Evolutionary conservation across 1,284 basidiomycete species (phyloP).

Genomic region (Coniophora puteana): DNA sequence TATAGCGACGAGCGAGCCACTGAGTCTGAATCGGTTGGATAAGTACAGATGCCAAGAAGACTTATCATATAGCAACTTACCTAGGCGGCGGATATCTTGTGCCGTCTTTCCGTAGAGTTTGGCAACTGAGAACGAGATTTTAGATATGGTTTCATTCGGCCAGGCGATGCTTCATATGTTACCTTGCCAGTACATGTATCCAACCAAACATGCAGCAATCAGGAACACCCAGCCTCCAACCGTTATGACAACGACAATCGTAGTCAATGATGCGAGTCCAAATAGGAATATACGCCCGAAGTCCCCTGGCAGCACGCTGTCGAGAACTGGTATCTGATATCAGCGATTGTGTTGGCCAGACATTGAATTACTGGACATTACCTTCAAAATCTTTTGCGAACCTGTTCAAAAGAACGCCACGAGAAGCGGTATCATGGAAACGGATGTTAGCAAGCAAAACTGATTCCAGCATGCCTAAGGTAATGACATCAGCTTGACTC

Average conservation of each 20-base stretch:
- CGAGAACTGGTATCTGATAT: constrained; percentile 62
- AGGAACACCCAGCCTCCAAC: constrained; percentile 81
- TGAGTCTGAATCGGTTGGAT: constrained; percentile 49
- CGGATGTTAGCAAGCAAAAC: constrained; percentile 89
- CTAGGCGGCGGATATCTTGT: constrained; percentile 84
- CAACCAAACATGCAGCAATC: constrained; percentile 54
- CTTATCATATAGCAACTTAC: constrained; percentile 40
- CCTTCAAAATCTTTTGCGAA: constrained; percentile 95
- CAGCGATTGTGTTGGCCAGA: too few relatives aligned
- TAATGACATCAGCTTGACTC: constrained; percentile 22
- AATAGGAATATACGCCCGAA: constrained; percentile 76
- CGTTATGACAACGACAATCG: constrained; percentile 72
- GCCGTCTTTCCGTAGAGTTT: constrained; percentile 82
- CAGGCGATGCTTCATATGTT: constrained; percentile 23
- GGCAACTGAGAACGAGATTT: constrained; percentile 31
- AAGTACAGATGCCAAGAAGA: constrained; percentile 1
- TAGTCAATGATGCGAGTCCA: constrained; percentile 56
- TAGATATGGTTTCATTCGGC: background rate
- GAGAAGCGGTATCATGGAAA: constrained; percentile 91
- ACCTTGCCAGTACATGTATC: constrained; percentile 70
- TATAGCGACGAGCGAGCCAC: constrained; percentile 90
- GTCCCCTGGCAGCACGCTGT: constrained; percentile 83
- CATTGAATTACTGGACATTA: too few relatives aligned
- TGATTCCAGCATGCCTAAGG: constrained; percentile 67
- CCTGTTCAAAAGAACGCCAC: constrained; percentile 82